Evolutionary conservation across 306 rosid genomes (phyloP), one percentile per base, ranked within the genome.

Genomic region (Sophora flavescens): DNA sequence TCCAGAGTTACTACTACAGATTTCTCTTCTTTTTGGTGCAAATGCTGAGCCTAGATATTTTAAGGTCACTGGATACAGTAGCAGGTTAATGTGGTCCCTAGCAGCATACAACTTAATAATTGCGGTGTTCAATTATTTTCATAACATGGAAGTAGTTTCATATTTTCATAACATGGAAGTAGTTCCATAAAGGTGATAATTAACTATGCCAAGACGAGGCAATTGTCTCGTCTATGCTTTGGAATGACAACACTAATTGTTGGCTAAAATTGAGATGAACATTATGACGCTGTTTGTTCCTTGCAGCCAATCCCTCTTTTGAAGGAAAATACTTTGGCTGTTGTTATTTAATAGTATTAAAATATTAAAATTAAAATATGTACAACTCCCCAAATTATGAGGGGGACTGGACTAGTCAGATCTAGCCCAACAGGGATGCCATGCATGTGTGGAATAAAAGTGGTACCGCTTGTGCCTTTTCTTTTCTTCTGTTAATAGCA

Each of bases 81-180:
- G 32, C 30, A n/a, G 18, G 13, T 18, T 17, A 45, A 62, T 6
- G 68, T 18, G 65, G 30, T 6, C 28, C 22, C 17, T 41, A 8
- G 30, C 18, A n/a, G 41, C 4, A 18, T 65, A 22, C 6, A 38
- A 16, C 70, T 65, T 35, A 42, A 42, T 41, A 18, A 4, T 15
- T 64, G 70, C 16, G 8, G 35, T 3, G 35, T 65, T 10, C 18
- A 22, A 16, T 41, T 12, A 63, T 63, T 64, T 63, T 17, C 33
- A 3, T 18, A 64, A 66, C 48, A 63, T 63, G 68, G 30, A 58
- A 56, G 14, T 3, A 56, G 14, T 56, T 56, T 35, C 35, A 41
- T 12, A 63, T 63, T 64, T 63, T 17, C 33, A 3, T 18, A 64
- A 66, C 48, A 63, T 63, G 68, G 30, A 58, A 56, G 14, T 3